Conservation (phyloP, 2,329 filamentous ascomycete species). For the Magnaporthiopsis incrustans region DNA sequence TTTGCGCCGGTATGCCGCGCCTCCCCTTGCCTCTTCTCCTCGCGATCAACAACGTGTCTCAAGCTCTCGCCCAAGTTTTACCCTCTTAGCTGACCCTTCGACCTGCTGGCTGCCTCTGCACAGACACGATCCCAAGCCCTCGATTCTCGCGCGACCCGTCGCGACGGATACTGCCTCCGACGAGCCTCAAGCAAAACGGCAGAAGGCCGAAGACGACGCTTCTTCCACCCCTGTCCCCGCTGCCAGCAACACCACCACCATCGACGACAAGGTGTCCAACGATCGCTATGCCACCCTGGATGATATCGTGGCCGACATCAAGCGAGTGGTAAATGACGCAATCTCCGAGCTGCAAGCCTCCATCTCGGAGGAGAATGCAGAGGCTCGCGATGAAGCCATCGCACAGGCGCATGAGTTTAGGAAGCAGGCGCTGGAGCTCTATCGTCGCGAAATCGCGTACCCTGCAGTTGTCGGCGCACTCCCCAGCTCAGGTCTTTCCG, state of each 20-base stretch:
- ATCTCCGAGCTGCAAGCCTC: slow-evolving; percentile 37
- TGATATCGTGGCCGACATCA: slow-evolving; percentile 53
- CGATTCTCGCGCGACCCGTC: slow-evolving; percentile 47
- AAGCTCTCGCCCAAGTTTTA: background rate
- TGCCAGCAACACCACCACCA: slow-evolving; percentile 23
- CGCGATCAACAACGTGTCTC: background rate
- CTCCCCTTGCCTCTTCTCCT: slow-evolving; percentile 11
- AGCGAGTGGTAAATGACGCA: slow-evolving; percentile 19
- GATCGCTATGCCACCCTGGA: slow-evolving; percentile 53
- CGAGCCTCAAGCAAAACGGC: slow-evolving; percentile 52
- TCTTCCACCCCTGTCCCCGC: slow-evolving; percentile 26
- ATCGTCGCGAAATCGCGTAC: slow-evolving; percentile 52
- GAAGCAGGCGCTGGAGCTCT: slow-evolving; percentile 52
- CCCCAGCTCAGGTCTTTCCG: background rate
- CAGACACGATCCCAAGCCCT: slow-evolving; percentile 47
- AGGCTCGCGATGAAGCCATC: slow-evolving; percentile 26
- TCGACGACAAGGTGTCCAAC: slow-evolving; percentile 45
- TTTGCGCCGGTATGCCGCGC: slow-evolving; percentile 30
- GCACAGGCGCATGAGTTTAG: slow-evolving; percentile 49
- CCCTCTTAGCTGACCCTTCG: background rate
- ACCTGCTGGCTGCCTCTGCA: background rate
- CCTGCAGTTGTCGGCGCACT: slow-evolving; percentile 11
- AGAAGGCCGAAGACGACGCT: slow-evolving; percentile 41
- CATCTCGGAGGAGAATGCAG: slow-evolving; percentile 19
- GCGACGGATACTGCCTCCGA: slow-evolving; percentile 32